Base-by-base conservation (phyloP, 495 filamentous ascomycete genomes). In the Trichoderma erinaceum region DNA sequence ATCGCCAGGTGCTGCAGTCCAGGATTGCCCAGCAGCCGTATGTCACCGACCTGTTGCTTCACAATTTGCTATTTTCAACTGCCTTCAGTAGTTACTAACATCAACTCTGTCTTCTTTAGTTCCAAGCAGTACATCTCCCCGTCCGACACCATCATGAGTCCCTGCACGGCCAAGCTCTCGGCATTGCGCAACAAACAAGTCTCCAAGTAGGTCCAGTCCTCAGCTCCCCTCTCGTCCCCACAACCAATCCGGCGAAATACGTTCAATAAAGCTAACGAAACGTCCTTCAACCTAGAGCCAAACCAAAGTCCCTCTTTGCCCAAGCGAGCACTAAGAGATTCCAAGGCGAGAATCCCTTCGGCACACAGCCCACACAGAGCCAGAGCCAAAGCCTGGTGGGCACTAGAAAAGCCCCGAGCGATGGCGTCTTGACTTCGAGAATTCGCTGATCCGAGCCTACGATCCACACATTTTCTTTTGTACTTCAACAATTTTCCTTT, bases 101-200 rank as follows among this genome's bases (percentile, higher is more conserved):
- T 4, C 8, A 48, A 48, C 1, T 1, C 15, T 6, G 6, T 41
- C 16, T 35, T 25, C 4, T 66, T 16, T 21, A 78, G 77, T 32
- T 81, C 87, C 67, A 85, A 87, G 73, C 79, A 84, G 68, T 97
- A 96, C 79, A 81, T 97, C 74, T 95, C 91, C n/a, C 93, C 93
- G 0, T 95, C 91, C 13, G 93, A 97, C 74, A 89, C 87, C 75
- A 92, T 97, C 78, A 89, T 96, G 89, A 92, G 89, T 69, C 93
- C 93, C 18, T 93, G 92, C 78, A 93, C 91, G n/a, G 89, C 90
- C 79, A 97, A 97, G 79, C 78, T 97, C 72, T 89, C 82, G 66
- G 88, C 90, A 63, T 86, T 93, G 75, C 92, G 92, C 81, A 89
- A 86, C 75, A 93, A 93, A 83, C 88, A 89, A 46, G 89, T 90